Percentiles rank a stretch among this genome's conserved stretches.
Conservation (phyloP, 371 early-diverging fungal species). For the Chytridium lagenaria region DNA sequence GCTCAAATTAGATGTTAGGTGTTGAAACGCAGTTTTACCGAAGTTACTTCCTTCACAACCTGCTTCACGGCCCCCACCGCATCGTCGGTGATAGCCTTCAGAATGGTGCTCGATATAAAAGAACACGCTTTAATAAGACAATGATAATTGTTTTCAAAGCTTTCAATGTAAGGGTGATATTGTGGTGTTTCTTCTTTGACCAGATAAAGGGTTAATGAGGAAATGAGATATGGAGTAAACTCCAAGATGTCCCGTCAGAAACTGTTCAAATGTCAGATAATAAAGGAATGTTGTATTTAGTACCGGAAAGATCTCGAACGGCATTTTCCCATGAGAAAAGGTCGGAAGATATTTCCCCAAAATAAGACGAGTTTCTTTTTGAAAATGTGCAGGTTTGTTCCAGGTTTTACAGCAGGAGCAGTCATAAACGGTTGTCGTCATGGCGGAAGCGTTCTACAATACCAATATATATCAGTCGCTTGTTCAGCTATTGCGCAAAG, state of each 20-base stretch:
- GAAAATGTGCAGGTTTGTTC: not conserved
- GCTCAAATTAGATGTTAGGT: no score
- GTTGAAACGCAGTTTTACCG: not conserved
- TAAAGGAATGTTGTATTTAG: not conserved
- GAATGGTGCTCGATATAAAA: not conserved
- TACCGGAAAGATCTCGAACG: not conserved
- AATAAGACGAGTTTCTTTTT: not conserved
- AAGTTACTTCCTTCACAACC: not conserved
- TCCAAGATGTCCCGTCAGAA: not conserved
- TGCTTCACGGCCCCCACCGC: not conserved
- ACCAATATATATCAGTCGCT: not conserved
- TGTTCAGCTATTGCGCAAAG: no score
- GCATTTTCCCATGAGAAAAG: not conserved
- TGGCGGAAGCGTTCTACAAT: not conserved
- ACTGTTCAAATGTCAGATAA: not conserved
- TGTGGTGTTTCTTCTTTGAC: not conserved
- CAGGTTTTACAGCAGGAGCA: not conserved
- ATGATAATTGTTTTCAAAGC: constrained; percentile 9
- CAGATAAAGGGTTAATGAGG: not conserved
- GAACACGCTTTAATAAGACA: not conserved
- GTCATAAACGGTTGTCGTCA: not conserved
- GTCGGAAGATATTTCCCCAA: not conserved
- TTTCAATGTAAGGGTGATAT: not conserved
- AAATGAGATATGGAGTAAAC: not conserved
- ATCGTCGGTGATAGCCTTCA: not conserved